A percentile compares a stretch with the other conserved stretches of the same genome.
phyloP scores from a whole-genome alignment of 2,329 filamentous ascomycete species.

The Sarocladium oryzae region DNA sequence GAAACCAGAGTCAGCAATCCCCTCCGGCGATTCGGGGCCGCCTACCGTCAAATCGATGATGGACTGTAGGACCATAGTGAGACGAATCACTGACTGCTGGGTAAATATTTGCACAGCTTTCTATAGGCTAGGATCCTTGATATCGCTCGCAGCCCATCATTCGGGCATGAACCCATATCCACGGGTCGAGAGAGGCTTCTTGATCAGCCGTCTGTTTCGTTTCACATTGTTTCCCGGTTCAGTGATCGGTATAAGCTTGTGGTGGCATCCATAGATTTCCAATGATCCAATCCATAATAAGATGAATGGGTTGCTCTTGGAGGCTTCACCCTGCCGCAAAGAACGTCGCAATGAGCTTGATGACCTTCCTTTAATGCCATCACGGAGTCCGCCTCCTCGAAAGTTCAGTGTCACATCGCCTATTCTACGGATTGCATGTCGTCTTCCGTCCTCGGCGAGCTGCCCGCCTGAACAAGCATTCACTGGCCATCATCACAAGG shows the following conservation, averaged over 20 bases:
- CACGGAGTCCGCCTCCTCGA: background rate
- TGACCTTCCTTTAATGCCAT: background rate
- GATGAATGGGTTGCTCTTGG: too few relatives aligned
- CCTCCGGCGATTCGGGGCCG: background rate
- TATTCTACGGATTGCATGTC: background rate
- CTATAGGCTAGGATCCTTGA: background rate
- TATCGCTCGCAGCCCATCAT: background rate
- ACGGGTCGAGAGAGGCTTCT: background rate
- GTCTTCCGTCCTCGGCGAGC: background rate
- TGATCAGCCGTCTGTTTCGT: background rate
- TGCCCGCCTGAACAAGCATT: slow-evolving; percentile 1
- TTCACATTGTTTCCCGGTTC: background rate
- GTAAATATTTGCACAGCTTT: background rate
- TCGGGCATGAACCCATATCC: background rate
- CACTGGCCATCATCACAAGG: slow-evolving; percentile 6
- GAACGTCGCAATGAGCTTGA: background rate
- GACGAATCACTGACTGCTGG: background rate
- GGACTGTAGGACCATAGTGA: background rate
- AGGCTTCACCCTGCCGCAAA: too few relatives aligned
- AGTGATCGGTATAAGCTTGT: background rate
- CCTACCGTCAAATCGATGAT: background rate
- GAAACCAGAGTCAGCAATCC: too few relatives aligned
- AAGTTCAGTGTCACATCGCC: background rate
- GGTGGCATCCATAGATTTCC: background rate
- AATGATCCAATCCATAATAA: background rate